phyloP scores from a whole-genome alignment of 2,329 filamentous ascomycete genomes.

The Alternaria tenuissima region DNA sequence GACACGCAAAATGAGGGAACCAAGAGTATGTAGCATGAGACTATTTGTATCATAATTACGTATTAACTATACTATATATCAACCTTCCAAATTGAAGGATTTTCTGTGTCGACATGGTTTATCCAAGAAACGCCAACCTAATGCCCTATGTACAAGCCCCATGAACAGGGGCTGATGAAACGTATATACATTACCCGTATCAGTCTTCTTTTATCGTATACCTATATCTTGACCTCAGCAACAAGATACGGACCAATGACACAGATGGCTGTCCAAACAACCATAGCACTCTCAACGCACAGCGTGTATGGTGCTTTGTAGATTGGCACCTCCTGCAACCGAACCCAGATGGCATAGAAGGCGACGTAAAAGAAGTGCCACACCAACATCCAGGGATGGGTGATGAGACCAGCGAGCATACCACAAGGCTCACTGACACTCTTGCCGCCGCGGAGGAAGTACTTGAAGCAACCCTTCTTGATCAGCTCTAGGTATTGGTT shows the following conservation, averaged over 20 bases:
- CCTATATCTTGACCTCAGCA: slow-evolving; percentile 64
- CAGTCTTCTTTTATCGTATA: neutral
- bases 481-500: slow-evolving; percentile 70
- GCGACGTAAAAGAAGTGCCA: slow-evolving; percentile 97
- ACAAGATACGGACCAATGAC: slow-evolving; percentile 86
- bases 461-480: slow-evolving; percentile 89
- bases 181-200: slow-evolving; percentile 5
- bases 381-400: slow-evolving; percentile 78
- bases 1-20: neutral
- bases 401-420: slow-evolving; percentile 81
- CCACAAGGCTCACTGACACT: slow-evolving; percentile 81
- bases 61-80: slow-evolving; percentile 3
- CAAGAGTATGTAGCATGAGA: neutral
- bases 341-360: slow-evolving; percentile 83
- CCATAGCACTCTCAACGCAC: slow-evolving; percentile 69
- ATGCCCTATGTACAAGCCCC: slow-evolving; percentile 4
- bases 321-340: slow-evolving; percentile 58
- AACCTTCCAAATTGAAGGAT: slow-evolving; percentile 5
- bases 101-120: neutral
- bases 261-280: slow-evolving; percentile 81
- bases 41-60: neutral
- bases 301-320: slow-evolving; percentile 59
- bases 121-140: neutral
- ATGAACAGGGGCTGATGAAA: neutral
- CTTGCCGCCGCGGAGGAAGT: slow-evolving; percentile 79